Percentiles rank a stretch among this genome's conserved stretches.
Conservation (phyloP, 2,329 filamentous ascomycete species). For the Phialophora verrucosa region DNA sequence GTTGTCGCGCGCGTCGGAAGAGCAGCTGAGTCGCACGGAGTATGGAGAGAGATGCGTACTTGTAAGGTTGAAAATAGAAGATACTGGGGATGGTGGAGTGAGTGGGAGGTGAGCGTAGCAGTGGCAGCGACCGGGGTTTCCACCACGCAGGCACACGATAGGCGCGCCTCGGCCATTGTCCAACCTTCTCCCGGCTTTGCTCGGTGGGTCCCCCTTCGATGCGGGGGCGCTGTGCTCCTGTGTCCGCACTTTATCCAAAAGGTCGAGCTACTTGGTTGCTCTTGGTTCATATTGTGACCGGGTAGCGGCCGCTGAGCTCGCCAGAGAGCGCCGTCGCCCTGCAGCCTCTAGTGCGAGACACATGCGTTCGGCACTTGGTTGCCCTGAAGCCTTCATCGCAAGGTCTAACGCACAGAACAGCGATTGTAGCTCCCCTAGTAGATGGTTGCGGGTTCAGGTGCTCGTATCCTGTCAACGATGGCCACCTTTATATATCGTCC, state of each 20-base stretch:
- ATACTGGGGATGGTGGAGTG: slow-evolving; percentile 7
- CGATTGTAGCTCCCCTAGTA: not conserved
- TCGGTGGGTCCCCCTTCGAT: slow-evolving; percentile 14
- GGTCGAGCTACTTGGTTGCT: not conserved
- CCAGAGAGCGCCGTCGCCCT: not conserved
- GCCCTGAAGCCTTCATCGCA: not conserved
- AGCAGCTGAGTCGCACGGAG: not conserved
- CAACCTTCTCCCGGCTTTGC: not conserved
- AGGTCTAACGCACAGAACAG: not conserved
- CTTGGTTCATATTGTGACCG: not conserved
- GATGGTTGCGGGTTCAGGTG: not conserved
- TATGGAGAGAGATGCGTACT: not conserved
- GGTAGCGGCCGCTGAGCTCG: not conserved
- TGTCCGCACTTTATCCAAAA: slow-evolving; percentile 21
- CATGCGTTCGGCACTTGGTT: not conserved
- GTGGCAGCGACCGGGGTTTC: not conserved
- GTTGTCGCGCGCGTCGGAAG: not conserved
- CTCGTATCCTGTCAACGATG: not conserved
- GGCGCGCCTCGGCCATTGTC: not conserved
- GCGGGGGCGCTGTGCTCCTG: slow-evolving; percentile 2
- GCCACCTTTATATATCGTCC: slow-evolving; percentile 36
- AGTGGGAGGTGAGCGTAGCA: slow-evolving; percentile 2
- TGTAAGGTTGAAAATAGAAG: slow-evolving; percentile 7
- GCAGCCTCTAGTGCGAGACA: not conserved
- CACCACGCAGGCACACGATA: not conserved